These are phyloP conservation scores for Serendipita sp. DNA, from an alignment of 768 basidiomycete species.

Conservation along the genomic window DNA sequence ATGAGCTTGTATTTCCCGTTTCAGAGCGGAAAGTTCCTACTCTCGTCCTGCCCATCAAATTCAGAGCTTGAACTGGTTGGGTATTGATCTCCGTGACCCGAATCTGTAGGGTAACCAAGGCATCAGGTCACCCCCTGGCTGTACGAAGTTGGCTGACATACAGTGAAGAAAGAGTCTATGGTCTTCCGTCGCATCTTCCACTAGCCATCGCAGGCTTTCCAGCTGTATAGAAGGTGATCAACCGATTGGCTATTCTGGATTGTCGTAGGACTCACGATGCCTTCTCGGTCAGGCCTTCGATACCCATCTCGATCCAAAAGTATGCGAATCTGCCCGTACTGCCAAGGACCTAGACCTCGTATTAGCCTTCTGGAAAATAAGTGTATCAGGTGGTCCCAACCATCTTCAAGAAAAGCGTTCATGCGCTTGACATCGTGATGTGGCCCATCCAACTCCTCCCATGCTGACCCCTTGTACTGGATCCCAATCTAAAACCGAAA, in stretches of 20 bases:
- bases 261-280: not conserved
- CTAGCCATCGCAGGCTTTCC: not conserved
- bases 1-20: not conserved
- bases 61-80: not conserved
- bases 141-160: not conserved
- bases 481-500: not conserved
- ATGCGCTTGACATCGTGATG: conserved; percentile 1
- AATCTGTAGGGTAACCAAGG: not conserved
- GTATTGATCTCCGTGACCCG: not conserved
- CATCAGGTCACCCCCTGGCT: not conserved
- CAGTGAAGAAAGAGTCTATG: conserved; percentile 4
- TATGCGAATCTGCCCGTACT: not conserved
- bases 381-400: not conserved
- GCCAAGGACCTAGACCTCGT: not conserved
- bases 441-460: conserved; percentile 3
- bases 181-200: not conserved
- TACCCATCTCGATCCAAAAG: not conserved
- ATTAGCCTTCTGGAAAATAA: not conserved
- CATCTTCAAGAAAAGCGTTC: not conserved
- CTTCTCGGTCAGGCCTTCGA: not conserved
- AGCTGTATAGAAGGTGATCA: no score
- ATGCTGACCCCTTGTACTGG: not conserved
- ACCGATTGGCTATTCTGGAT: no score
- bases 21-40: not conserved
- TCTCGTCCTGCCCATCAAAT: not conserved